Evolutionary conservation across 371 early-diverging fungal species (phyloP).

Genomic region (Mucor mucedo): DNA sequence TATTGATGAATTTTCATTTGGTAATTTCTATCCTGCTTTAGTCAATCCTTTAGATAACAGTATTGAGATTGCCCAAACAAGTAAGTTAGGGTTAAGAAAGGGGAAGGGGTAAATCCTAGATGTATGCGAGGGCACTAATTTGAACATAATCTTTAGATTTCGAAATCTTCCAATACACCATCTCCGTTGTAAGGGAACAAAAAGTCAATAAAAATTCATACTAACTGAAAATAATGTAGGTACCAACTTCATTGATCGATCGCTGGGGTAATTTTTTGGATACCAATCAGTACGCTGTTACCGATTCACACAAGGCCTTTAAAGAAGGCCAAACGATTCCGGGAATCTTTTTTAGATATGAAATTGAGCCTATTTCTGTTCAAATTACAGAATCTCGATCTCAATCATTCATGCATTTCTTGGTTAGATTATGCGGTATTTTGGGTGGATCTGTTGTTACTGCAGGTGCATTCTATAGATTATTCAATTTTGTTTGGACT

Average conservation of each 20-base stretch:
- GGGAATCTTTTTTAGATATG: conserved; percentile 90
- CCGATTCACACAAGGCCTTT: conserved; percentile 66
- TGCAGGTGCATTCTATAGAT: conserved; percentile 58
- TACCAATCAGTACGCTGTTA: conserved; percentile 95
- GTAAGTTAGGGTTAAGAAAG: conserved; percentile 40
- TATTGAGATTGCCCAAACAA: conserved; percentile 64
- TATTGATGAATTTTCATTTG: conserved; percentile 91
- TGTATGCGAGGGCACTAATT: background rate
- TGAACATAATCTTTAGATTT: conserved; percentile 44
- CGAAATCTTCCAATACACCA: conserved; percentile 82
- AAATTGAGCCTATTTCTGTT: conserved; percentile 88
- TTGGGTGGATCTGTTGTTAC: conserved; percentile 83
- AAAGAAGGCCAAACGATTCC: conserved; percentile 46
- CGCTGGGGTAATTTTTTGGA: conserved; percentile 53
- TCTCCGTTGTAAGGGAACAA: conserved; percentile 57
- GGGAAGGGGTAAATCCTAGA: background rate
- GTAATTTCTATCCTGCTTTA: conserved; percentile 79
- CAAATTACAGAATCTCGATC: conserved; percentile 71
- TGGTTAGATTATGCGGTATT: conserved; percentile 88
- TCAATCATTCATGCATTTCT: conserved; percentile 68
- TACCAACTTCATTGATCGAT: conserved; percentile 87
- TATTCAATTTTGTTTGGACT: conserved; percentile 38
- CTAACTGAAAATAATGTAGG: conserved; percentile 15
- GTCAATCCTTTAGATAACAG: conserved; percentile 88
- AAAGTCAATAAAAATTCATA: background rate